Percentiles rank a stretch among this genome's conserved stretches.
phyloP scores from a whole-genome alignment of 768 basidiomycete species.

The Gloeopeniophorella convolvens region DNA sequence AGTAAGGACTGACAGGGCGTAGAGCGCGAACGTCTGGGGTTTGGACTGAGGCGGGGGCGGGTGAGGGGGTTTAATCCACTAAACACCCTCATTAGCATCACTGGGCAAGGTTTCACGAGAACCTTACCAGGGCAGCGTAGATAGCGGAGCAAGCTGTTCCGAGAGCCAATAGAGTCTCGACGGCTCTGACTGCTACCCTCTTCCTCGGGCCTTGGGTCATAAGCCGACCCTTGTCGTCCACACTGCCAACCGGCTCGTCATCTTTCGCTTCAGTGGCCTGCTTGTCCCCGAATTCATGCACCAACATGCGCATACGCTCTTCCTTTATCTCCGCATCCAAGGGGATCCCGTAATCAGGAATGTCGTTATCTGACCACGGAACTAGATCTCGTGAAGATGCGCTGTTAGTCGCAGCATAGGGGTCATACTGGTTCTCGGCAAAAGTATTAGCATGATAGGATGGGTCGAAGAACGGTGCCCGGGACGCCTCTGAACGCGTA shows the following conservation, averaged over 20 bases:
- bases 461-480: constrained; percentile 32
- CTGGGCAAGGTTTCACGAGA: background rate
- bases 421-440: constrained; percentile 15
- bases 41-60: constrained; percentile 51
- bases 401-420: constrained; percentile 34
- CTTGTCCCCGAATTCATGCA: constrained; percentile 54
- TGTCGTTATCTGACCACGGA: constrained; percentile 46
- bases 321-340: constrained; percentile 52
- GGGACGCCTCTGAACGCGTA: constrained; percentile 15
- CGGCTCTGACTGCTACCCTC: constrained; percentile 40
- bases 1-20: constrained; percentile 49
- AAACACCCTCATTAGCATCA: constrained; percentile 9
- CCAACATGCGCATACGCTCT: constrained; percentile 65
- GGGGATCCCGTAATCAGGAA: constrained; percentile 36
- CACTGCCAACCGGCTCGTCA: constrained; percentile 49
- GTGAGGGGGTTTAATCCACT: constrained; percentile 50
- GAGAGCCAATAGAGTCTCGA: constrained; percentile 45
- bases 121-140: constrained; percentile 54
- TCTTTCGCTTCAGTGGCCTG: constrained; percentile 34
- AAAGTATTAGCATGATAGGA: constrained; percentile 7
- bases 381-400: constrained; percentile 40
- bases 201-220: constrained; percentile 60
- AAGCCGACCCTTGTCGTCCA: constrained; percentile 49
- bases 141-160: constrained; percentile 50
- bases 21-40: constrained; percentile 50